Percentiles rank a stretch among this genome's conserved stretches.
Conservation (phyloP, 495 filamentous ascomycete genomes). For the Talaromyces thailandensis region DNA sequence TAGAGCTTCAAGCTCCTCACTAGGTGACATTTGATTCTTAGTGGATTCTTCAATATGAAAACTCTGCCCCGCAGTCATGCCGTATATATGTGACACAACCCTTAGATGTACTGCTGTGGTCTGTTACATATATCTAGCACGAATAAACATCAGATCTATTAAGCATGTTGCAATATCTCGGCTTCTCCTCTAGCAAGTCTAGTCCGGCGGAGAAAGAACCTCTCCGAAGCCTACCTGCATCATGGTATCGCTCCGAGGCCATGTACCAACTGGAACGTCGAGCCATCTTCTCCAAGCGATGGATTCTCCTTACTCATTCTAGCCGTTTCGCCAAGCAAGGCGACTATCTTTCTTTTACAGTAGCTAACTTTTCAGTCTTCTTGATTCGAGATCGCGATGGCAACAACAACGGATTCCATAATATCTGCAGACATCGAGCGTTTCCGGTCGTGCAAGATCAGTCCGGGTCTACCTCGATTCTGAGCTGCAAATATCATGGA, state of each 20-base stretch:
- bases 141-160: background rate
- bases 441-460: constrained; percentile 37
- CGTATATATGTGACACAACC: background rate
- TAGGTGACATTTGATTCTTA: background rate
- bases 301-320: constrained; percentile 18
- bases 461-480: constrained; percentile 31
- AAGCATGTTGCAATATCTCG: constrained; percentile 49
- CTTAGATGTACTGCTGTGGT: background rate
- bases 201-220: constrained; percentile 24
- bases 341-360: constrained; percentile 21
- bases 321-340: constrained; percentile 22
- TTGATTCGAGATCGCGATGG: constrained; percentile 33
- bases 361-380: constrained; percentile 32
- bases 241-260: constrained; percentile 36
- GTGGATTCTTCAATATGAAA: background rate
- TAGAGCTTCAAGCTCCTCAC: background rate
- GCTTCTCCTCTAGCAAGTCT: constrained; percentile 34
- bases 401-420: constrained; percentile 44
- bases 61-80: background rate
- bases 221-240: constrained; percentile 26
- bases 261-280: constrained; percentile 43
- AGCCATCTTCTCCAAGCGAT: constrained; percentile 36
- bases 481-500: constrained; percentile 49
- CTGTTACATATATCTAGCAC: background rate
- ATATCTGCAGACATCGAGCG: constrained; percentile 44